Evolutionary conservation across 495 filamentous ascomycete species (phyloP), one percentile per base, ranked within the genome.

Genomic region (Penicillium silybi): DNA sequence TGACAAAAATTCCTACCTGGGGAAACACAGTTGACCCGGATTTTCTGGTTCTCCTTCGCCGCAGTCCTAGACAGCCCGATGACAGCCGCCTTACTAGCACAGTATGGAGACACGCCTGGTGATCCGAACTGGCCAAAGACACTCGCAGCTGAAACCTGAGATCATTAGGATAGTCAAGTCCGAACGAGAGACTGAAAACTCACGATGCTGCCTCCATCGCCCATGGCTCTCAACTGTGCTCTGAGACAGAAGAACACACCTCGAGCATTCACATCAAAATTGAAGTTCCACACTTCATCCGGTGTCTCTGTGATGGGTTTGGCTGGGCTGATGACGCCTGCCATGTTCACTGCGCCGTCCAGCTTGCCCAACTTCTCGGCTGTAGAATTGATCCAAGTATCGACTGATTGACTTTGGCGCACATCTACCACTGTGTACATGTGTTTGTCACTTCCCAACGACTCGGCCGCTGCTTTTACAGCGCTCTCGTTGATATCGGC

Each of bases 181-280:
- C 11, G 5, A 3, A 22, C 18, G 15, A 41, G 13, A 8, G 16
- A 15, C n/a, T 6, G 9, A 11, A n/a, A 15, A 41, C 79, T 80
- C 29, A 85, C 80, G 53, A 85, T 80, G 41, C 72, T 76, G 16
- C 72, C 70, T 19, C 68, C 63, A 2, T 58, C 50, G 52, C 58
- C 58, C 29, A 80, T 74, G 38, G 67, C 69, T 42, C 64, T 67
- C 39, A 83, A 60, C 51, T 81, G 67, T 0, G 76, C 76, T 44
- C 77, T 68, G 25, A 81, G 29, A 48, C 74, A 81, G 55, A 75
- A 75, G 67, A 80, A 78, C 3, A 74, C 67, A 0, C 79, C 79
- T 8, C 67, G 75, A n/a, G 78, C 48, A 47, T 83, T 81, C 20
- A 80, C 75, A 10, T 61, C 69, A 11, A 83, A 74, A 20, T 76